Conservation (phyloP, 306 rosid genomes). For the Cucurbita moschata region DNA sequence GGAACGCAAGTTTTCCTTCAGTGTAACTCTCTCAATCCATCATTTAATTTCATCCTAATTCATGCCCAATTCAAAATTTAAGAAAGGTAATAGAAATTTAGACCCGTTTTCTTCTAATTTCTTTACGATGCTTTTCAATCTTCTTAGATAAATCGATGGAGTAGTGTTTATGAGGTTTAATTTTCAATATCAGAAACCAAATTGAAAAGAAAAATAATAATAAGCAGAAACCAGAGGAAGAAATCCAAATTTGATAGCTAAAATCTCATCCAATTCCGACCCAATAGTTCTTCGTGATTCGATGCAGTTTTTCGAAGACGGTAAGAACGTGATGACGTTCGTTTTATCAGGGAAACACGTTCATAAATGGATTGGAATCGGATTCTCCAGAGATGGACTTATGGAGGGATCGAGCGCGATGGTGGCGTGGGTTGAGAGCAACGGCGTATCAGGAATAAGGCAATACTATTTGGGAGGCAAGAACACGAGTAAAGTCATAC, state of each 20-base stretch:
- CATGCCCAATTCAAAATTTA: background rate
- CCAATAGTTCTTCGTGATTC: background rate
- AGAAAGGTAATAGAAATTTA: background rate
- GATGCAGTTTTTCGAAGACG: background rate
- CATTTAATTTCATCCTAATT: background rate
- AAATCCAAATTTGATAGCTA: background rate
- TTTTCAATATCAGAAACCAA: background rate
- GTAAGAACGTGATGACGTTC: background rate
- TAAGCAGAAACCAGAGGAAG: background rate
- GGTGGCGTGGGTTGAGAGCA: background rate
- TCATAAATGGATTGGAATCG: slow-evolving; percentile 1
- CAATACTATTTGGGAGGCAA: background rate
- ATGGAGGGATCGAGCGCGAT: slow-evolving; percentile 13
- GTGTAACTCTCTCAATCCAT: background rate
- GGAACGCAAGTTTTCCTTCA: background rate
- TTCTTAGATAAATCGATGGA: background rate
- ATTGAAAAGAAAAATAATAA: too few species aligned
- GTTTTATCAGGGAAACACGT: background rate
- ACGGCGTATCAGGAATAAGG: background rate
- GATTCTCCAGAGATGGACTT: background rate
- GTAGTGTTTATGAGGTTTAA: too few species aligned
- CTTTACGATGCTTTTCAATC: too few species aligned
- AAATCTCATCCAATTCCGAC: background rate
- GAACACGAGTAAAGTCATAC: background rate
- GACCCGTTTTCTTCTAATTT: background rate